Evolutionary conservation across 176 grass and related monocot species (phyloP).

Genomic region (Saccharum officinarum): DNA sequence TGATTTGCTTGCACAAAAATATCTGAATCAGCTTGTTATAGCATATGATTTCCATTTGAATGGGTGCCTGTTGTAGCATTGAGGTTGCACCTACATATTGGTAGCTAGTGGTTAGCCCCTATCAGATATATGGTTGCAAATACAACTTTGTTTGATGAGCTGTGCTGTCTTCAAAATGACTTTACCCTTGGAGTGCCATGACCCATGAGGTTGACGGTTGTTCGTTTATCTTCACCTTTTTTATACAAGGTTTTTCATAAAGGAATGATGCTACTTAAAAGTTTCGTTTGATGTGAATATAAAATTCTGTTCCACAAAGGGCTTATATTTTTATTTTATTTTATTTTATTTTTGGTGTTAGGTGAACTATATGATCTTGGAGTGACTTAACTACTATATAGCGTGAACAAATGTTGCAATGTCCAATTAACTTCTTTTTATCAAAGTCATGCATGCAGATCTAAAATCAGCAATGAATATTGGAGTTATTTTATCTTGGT

Average conservation of each 20-base stretch:
- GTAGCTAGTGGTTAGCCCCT: neutral
- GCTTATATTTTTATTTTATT: neutral
- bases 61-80: neutral
- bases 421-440: neutral
- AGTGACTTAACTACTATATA: neutral
- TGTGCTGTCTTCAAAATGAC: neutral
- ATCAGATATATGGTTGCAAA: neutral
- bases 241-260: neutral
- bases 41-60: conserved; percentile 9
- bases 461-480: neutral
- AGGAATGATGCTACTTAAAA: neutral
- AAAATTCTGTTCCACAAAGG: neutral
- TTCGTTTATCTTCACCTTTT: neutral
- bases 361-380: neutral
- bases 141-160: neutral
- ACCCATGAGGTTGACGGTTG: neutral
- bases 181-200: neutral
- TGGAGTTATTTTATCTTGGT: neutral
- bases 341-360: neutral
- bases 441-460: neutral
- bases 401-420: neutral
- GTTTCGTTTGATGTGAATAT: neutral
- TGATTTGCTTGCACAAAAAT: neutral
- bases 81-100: neutral
- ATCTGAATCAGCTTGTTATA: neutral